Base-by-base conservation (phyloP, 2,329 filamentous ascomycete species). In the Knoxdaviesia capensis region DNA sequence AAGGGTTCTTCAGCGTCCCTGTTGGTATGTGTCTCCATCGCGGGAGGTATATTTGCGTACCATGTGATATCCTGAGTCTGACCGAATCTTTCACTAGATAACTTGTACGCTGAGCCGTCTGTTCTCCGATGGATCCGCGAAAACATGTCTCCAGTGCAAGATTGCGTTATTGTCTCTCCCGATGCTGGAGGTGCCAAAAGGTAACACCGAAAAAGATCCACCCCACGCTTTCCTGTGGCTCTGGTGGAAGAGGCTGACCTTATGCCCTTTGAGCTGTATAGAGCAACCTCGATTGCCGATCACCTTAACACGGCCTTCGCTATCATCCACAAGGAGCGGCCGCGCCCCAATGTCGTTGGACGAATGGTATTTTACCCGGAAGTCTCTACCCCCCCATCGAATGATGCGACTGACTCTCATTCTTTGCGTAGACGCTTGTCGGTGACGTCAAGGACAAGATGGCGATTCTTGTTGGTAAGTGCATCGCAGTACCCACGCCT, bases 131-230 rank as follows among this genome's bases (percentile, higher is more conserved):
- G 86, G 81, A 94, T 96, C 50, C 69, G 80, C 44, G 82, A 93
- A 59, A 87, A 94, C 58, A 66, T 92, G 41, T 69, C 77, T 46
- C 20, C 20, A 20, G 72, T 85, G 32, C 69, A 78, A 53, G 84
- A 92, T 55, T 88, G 82, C 53, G 85, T 94, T 48, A 93, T 96
- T 52, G 88, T 96, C 50, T 90, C 82, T 50, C 88, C 88, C 3
- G 88, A 96, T 62, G 88, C 88, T 6, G 88, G 88, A 51, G 88
- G 88, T 54, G 88, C 87, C 41, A 96, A 94, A 65, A 77, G 84
- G 45, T 46, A 36, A 36, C 43, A 35, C 11, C 11, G 8, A 3
- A 44, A 40, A 5, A 20, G 29, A 73, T 77, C 59, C 52, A 62
- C 51, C 35, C 41, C 20, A 39, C 42, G 40, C 20, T 31, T 34